Conservation (phyloP, 805 yeast genomes). For the Danielia oregonensis region DNA sequence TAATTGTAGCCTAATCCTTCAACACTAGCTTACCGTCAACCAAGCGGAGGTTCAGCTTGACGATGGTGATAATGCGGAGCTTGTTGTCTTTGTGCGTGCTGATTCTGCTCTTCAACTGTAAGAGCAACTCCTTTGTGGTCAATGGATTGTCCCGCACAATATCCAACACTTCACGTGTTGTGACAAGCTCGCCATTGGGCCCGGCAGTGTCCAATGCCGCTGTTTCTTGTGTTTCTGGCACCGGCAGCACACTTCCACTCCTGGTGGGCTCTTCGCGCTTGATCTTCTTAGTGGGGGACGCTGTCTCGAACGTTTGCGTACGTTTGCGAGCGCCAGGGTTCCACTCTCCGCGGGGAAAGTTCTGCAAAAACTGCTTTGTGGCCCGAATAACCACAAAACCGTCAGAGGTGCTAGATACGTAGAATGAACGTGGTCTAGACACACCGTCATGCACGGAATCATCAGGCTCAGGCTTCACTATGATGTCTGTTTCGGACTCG, state of each 20-base stretch:
- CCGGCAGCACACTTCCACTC: slow-evolving; percentile 9
- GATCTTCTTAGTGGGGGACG: slow-evolving; percentile 37
- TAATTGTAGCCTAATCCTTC: slow-evolving; percentile 20
- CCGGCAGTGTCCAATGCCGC: slow-evolving; percentile 35
- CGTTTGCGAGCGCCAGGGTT: slow-evolving; percentile 56
- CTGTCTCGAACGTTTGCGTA: slow-evolving; percentile 18
- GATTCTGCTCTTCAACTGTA: slow-evolving; percentile 58
- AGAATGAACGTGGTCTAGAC: slow-evolving; percentile 10
- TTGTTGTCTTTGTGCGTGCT: slow-evolving; percentile 62
- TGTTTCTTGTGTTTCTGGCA: slow-evolving; percentile 8
- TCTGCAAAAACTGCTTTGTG: slow-evolving; percentile 52
- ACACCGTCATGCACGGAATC: slow-evolving; percentile 10
- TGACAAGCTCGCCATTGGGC: slow-evolving; percentile 45
- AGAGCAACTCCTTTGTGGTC: slow-evolving; percentile 61
- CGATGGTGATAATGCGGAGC: slow-evolving; percentile 52
- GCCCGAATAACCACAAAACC: slow-evolving; percentile 60
- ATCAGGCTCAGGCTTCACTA: slow-evolving; percentile 34
- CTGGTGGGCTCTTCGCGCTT: slow-evolving; percentile 28
- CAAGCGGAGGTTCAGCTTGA: slow-evolving; percentile 54
- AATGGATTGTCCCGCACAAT: slow-evolving; percentile 56
- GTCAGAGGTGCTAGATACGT: slow-evolving; percentile 29
- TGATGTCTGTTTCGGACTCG: slow-evolving; percentile 41
- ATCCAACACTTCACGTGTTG: slow-evolving; percentile 67
- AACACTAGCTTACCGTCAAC: slow-evolving; percentile 45
- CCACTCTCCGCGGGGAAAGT: slow-evolving; percentile 84